A percentile compares a stretch with the other conserved stretches of the same genome.
These are phyloP conservation scores for Verbascum thapsus DNA, from an alignment of 257 asterid species.

Conservation along the genomic window DNA sequence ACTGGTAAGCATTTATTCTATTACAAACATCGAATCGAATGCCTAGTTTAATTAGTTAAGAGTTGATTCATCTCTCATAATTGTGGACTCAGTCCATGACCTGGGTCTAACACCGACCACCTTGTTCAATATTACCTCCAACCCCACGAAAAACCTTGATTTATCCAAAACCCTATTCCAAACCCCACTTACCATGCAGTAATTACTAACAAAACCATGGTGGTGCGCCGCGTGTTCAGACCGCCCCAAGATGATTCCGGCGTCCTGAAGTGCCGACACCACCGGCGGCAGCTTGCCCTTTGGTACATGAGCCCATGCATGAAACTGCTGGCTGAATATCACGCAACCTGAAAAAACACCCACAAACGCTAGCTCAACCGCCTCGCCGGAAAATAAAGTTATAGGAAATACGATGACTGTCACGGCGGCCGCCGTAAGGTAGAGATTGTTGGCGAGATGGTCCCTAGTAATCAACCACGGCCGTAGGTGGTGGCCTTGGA, in stretches of 20 bases:
- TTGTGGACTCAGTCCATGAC: slow-evolving; percentile 56
- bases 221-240: slow-evolving; percentile 77
- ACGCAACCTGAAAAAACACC: slow-evolving; percentile 30
- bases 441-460: slow-evolving; percentile 37
- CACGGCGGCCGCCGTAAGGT: slow-evolving; percentile 32
- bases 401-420: slow-evolving; percentile 15
- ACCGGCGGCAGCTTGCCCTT: slow-evolving; percentile 49
- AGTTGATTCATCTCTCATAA: too few species aligned
- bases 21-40: too few species aligned
- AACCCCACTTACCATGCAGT: slow-evolving; percentile 83
- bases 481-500: slow-evolving; percentile 45
- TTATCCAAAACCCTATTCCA: slow-evolving; percentile 64
- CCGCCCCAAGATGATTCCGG: slow-evolving; percentile 56
- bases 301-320: slow-evolving; percentile 81
- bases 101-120: slow-evolving; percentile 59
- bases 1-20: too few species aligned
- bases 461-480: slow-evolving; percentile 39
- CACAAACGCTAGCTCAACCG: slow-evolving; percentile 30
- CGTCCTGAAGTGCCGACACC: slow-evolving; percentile 70
- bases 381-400: not conserved
- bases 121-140: slow-evolving; percentile 50
- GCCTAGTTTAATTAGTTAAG: too few species aligned
- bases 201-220: slow-evolving; percentile 60
- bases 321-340: slow-evolving; percentile 79
- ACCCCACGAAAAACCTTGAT: slow-evolving; percentile 47